Percentiles rank a stretch among this genome's conserved stretches.
Evolutionary conservation across 768 basidiomycete genomes (phyloP).

Genomic region (Amanita polypyramis): DNA sequence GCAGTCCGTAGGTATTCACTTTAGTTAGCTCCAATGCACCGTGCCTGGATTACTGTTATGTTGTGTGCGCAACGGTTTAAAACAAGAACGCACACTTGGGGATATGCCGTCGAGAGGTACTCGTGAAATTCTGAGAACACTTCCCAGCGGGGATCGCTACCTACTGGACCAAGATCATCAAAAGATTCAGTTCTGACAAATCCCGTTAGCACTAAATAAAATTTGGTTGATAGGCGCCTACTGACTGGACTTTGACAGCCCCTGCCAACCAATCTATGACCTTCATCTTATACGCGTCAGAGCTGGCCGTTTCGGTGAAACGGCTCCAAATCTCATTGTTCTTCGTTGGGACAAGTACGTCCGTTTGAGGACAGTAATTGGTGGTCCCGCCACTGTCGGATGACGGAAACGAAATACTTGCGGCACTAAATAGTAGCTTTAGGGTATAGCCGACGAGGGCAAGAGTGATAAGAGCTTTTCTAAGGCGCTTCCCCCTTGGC

Average conservation of each 20-base stretch:
- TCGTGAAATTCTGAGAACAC: constrained; percentile 42
- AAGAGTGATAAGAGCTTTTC: background rate
- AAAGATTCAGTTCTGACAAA: constrained; percentile 41
- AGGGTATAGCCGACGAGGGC: background rate
- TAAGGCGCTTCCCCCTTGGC: background rate
- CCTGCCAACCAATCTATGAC: constrained; percentile 23
- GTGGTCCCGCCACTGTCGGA: background rate
- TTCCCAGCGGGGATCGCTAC: constrained; percentile 44
- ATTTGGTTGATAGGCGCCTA: background rate
- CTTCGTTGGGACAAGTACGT: constrained; percentile 18
- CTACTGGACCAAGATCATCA: constrained; percentile 37
- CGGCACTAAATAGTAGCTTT: background rate
- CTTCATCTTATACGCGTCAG: constrained; percentile 17
- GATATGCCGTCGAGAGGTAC: constrained; percentile 42
- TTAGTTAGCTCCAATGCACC: constrained; percentile 47
- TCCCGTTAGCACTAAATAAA: background rate
- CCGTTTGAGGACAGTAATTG: constrained; percentile 10
- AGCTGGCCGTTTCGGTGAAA: constrained; percentile 9
- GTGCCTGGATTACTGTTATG: constrained; percentile 30
- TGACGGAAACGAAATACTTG: background rate
- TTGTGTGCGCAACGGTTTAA: background rate
- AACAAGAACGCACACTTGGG: constrained; percentile 42
- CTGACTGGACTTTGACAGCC: constrained; percentile 22
- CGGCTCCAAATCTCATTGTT: constrained; percentile 16
- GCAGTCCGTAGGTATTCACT: constrained; percentile 69